Evolutionary conservation across 2,329 filamentous ascomycete species (phyloP), one percentile per base, ranked within the genome.

Genomic region (Tolypocladium ophioglossoides): DNA sequence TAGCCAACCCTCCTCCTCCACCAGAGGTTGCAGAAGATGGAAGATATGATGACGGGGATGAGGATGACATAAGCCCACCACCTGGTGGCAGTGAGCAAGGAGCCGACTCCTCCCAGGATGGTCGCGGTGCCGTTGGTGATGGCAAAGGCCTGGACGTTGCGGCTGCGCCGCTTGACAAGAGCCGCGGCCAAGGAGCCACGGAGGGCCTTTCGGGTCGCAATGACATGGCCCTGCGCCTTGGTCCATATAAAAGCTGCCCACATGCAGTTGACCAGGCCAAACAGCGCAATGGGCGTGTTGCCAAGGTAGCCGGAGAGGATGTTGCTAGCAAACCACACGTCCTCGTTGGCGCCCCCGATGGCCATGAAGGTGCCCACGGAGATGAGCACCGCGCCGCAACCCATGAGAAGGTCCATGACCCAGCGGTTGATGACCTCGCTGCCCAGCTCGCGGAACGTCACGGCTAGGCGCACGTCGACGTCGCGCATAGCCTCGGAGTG

Each of bases 11-110:
- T 64, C 4, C 62, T 62, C 2, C 77, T 65, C 74, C 75, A 80
- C 63, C 75, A 72, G n/a, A 70, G 64, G 51, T 80, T 80, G 60
- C 73, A 74, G 9, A 72, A 63, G 2, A 76, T 66, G 1, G 75
- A 70, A 0, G 70, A 66, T 3, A 75, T 54, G 10, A 80, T 75
- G 57, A 78, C 78, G 0, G 78, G 78, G 2, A 75, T 67, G 5
- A 80, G 63, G 0, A 80, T 67, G 0, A 78, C 66, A 50, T 82
- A 82, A 2, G 74, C 78, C 71, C 73, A 77, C 78, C 78, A 81
- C 32, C 64, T 60, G 3, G 72, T 74, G 0, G 77, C 72, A 0
- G 77, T 79, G 3, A 79, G 62, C 66, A 80, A 70, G 0, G 76
- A 78, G 2, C 70, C 77, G 1, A 70, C 73, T 7, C 76, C 76